Percentiles rank a stretch among this genome's conserved stretches.
phyloP scores from a whole-genome alignment of 2,329 filamentous ascomycete genomes.

The Pseudopithomyces chartarum region DNA sequence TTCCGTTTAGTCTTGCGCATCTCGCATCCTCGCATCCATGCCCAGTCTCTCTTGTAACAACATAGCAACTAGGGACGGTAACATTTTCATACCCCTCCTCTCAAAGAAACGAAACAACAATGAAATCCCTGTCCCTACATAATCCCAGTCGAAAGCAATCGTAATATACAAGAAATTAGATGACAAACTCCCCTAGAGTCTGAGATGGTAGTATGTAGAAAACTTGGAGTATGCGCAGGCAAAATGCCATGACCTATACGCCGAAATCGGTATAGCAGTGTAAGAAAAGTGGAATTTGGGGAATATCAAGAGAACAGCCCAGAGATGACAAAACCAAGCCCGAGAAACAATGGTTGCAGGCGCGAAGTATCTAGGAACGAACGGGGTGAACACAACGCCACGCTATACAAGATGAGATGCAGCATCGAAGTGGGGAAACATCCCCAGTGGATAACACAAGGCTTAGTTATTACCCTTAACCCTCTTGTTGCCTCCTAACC shows the following conservation, averaged over 20 bases:
- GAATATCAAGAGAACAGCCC: constrained; percentile 7
- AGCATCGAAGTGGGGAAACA: constrained; percentile 1
- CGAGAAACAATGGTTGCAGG: background rate
- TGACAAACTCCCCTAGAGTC: constrained; percentile 11
- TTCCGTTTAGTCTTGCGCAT: constrained; percentile 25
- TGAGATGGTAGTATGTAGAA: constrained; percentile 2
- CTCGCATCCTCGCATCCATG: background rate
- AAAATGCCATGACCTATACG: constrained; percentile 1
- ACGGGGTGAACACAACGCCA: constrained; percentile 25
- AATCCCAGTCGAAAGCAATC: constrained; percentile 3
- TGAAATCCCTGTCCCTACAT: background rate
- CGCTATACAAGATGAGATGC: constrained; percentile 28
- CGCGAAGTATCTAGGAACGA: constrained; percentile 13
- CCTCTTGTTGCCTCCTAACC: constrained; percentile 47
- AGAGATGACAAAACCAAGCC: constrained; percentile 1
- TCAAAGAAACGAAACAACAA: background rate
- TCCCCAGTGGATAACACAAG: background rate
- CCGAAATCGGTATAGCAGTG: background rate
- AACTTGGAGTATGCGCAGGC: background rate
- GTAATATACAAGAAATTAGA: constrained; percentile 42
- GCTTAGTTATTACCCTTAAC: constrained; percentile 36
- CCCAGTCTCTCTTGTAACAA: background rate
- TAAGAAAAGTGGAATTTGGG: background rate
- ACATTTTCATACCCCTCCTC: background rate
- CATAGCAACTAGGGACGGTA: background rate